Conservation (phyloP, 176 grass and related monocot species). For the Themeda triandra region DNA sequence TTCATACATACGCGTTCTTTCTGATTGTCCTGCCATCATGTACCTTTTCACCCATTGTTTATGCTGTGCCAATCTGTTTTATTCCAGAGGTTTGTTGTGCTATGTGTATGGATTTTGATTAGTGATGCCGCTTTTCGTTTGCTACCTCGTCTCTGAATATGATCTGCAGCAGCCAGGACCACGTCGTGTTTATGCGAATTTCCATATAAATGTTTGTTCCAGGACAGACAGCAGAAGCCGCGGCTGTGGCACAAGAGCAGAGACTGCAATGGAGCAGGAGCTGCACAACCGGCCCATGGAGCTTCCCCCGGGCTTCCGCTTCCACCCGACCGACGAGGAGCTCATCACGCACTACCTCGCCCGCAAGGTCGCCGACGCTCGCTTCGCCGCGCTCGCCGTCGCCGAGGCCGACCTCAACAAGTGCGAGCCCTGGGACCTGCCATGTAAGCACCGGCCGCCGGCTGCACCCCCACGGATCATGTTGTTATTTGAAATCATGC, state of each 20-base stretch:
- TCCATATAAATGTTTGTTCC: constrained; percentile 20
- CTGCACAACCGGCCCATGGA: constrained; percentile 51
- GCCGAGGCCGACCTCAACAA: constrained; percentile 70
- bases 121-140: not conserved
- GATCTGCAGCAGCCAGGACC: not conserved
- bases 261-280: constrained; percentile 33
- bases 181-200: not conserved
- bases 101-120: not conserved
- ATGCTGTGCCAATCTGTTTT: not conserved
- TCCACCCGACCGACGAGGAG: constrained; percentile 82
- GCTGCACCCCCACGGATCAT: too few relatives aligned
- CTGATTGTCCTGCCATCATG: not conserved
- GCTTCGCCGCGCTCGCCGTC: constrained; percentile 51
- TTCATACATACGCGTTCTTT: not conserved
- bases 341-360: constrained; percentile 83
- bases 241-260: not conserved
- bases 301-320: constrained; percentile 69
- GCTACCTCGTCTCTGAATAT: not conserved
- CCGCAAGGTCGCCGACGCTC: constrained; percentile 52
- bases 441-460: constrained; percentile 36
- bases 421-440: constrained; percentile 78
- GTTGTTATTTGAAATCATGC: not conserved
- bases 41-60: not conserved
- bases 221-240: not conserved
- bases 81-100: not conserved